A percentile compares a stretch with the other conserved stretches of the same genome.
phyloP scores from a whole-genome alignment of 441 rosid genomes.

The Croton laevigatus region DNA sequence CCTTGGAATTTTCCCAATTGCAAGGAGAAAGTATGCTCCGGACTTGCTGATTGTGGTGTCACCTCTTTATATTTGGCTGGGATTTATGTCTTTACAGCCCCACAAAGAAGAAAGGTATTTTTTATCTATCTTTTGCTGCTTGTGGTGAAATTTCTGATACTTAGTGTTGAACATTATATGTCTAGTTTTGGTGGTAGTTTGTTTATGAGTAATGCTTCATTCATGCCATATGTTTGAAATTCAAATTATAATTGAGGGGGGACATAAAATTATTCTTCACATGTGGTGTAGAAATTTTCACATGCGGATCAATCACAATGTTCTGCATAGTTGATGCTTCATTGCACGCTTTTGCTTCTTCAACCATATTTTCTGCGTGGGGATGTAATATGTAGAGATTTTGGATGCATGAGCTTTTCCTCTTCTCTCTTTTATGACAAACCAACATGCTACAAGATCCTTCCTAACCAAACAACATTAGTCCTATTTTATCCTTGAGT shows the following conservation, averaged over 20 bases:
- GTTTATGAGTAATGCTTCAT: neutral
- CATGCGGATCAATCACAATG: no score
- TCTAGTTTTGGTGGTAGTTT: neutral
- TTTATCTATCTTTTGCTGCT: neutral
- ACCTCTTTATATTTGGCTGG: slow-evolving; percentile 86
- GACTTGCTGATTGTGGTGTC: slow-evolving; percentile 72
- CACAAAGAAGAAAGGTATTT: slow-evolving; percentile 96
- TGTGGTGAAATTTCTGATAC: neutral
- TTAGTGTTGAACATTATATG: neutral
- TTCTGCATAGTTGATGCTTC: no score
- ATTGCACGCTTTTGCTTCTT: no score
- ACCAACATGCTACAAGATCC: neutral
- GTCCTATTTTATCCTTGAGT: neutral
- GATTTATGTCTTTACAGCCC: slow-evolving; percentile 89
- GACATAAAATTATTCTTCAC: neutral
- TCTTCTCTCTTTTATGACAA: neutral
- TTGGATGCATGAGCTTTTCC: neutral
- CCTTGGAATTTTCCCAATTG: slow-evolving; percentile 55
- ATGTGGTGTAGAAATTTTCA: no score
- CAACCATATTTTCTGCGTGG: neutral
- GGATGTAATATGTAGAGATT: neutral
- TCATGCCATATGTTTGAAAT: neutral
- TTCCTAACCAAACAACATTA: neutral
- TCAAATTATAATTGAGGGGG: neutral
- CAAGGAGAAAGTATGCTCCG: slow-evolving; percentile 64